Percentiles rank a stretch among this genome's conserved stretches.
phyloP scores from a whole-genome alignment of 2,329 filamentous ascomycete species.

The Aspergillus fijiensis region DNA sequence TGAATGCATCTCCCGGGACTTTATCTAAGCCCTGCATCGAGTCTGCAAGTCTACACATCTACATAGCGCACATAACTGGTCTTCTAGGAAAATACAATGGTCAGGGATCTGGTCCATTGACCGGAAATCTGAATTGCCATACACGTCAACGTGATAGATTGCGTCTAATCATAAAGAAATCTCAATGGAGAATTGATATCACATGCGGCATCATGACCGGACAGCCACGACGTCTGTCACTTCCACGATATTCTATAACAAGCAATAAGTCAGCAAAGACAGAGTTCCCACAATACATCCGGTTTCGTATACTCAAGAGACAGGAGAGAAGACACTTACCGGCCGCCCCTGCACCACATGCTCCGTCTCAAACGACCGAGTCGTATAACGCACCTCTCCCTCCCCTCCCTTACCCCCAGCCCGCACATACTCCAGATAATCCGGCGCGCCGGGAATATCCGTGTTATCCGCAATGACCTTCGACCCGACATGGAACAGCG shows the following conservation, averaged over 20 bases:
- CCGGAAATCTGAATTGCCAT: no score
- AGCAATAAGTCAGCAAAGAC: neutral
- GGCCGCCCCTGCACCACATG: conserved; percentile 6
- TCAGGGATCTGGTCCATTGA: no score
- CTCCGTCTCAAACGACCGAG: conserved; percentile 14
- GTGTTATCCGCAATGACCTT: conserved; percentile 42
- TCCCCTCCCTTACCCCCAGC: conserved; percentile 18
- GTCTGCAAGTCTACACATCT: no score
- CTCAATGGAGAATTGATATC: no score
- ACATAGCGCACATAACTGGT: no score
- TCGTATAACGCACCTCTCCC: conserved; percentile 27
- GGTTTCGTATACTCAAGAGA: neutral
- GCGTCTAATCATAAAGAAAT: no score
- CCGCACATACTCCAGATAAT: conserved; percentile 43
- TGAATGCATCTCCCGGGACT: no score
- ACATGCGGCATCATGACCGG: neutral
- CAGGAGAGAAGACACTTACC: conserved; percentile 9
- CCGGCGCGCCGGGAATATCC: conserved; percentile 41
- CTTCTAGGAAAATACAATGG: no score
- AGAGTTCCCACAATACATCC: neutral
- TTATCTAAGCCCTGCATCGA: no score
- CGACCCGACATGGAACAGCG: conserved; percentile 33
- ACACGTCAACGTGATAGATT: no score
- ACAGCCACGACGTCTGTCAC: conserved; percentile 19
- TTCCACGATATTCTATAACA: conserved; percentile 21